Evolutionary conservation across 2,329 filamentous ascomycete genomes (phyloP).

Genomic region (Corynespora cassiicola): DNA sequence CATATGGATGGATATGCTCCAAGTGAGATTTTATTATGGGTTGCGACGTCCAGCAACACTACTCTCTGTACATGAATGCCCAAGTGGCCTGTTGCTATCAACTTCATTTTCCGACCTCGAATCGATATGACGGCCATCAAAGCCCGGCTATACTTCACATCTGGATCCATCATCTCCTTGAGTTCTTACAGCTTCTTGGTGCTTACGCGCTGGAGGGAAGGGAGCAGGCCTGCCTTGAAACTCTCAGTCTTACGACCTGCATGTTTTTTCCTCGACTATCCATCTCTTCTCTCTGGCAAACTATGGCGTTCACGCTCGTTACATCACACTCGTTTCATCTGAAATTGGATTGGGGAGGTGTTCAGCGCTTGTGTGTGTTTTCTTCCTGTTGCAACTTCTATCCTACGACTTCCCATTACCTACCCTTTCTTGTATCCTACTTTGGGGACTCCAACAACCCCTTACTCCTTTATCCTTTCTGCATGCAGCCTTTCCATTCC

Average conservation of each 20-base stretch:
- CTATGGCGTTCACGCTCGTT: constrained; percentile 5
- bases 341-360: constrained; percentile 11
- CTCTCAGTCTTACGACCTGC: constrained; percentile 35
- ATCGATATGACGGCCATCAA: constrained; percentile 18
- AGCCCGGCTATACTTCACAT: constrained; percentile 18
- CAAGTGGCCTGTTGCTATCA: constrained; percentile 18
- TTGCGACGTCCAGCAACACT: constrained; percentile 21
- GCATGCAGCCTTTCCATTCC: neutral
- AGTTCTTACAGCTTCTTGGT: constrained; percentile 23
- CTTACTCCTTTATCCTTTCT: constrained; percentile 7
- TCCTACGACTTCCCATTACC: no score
- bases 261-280: constrained; percentile 21
- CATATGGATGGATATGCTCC: no score
- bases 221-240: constrained; percentile 39
- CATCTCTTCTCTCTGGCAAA: constrained; percentile 22
- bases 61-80: constrained; percentile 34
- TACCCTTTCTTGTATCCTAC: constrained; percentile 34
- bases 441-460: constrained; percentile 16
- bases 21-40: no score
- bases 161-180: constrained; percentile 10
- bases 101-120: constrained; percentile 23
- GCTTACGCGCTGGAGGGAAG: constrained; percentile 32
- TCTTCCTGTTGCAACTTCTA: constrained; percentile 3
- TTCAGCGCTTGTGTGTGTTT: constrained; percentile 13
- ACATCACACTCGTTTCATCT: constrained; percentile 14